Percentiles rank a stretch among this genome's conserved stretches.
Evolutionary conservation across 2,329 filamentous ascomycete species (phyloP).

Genomic region (Aspergillus sclerotialis): DNA sequence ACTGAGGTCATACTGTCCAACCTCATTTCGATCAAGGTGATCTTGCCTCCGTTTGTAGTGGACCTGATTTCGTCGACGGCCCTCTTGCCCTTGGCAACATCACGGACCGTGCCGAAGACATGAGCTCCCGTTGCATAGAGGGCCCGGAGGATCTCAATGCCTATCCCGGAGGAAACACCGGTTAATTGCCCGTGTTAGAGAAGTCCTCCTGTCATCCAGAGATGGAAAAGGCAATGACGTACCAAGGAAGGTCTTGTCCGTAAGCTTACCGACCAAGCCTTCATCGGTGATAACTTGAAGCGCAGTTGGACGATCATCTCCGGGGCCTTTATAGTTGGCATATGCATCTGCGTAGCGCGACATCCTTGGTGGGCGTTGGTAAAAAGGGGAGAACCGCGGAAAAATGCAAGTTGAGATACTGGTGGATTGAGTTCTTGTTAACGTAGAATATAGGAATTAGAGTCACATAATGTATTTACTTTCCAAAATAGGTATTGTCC

Average conservation of each 20-base stretch:
- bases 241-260: conserved; percentile 6
- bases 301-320: conserved; percentile 18
- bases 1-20: conserved; percentile 9
- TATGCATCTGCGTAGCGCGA: conserved; percentile 19
- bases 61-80: conserved; percentile 16
- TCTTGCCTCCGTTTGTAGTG: background rate
- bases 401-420: no score
- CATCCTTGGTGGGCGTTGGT: no score
- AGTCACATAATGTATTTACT: no score
- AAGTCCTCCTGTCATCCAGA: no score
- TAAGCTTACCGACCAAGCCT: conserved; percentile 10
- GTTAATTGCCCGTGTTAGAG: conserved; percentile 5
- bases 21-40: background rate
- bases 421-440: no score
- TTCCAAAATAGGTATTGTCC: no score
- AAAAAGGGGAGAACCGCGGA: no score
- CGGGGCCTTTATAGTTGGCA: conserved; percentile 12
- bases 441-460: no score
- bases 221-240: no score
- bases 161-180: conserved; percentile 30
- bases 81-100: conserved; percentile 26
- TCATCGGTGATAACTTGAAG: conserved; percentile 31
- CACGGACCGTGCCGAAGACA: conserved; percentile 29
- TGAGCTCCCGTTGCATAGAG: conserved; percentile 29
- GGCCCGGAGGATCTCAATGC: conserved; percentile 39